Evolutionary conservation across 495 filamentous ascomycete species (phyloP).

Genomic region (Terfezia boudieri): DNA sequence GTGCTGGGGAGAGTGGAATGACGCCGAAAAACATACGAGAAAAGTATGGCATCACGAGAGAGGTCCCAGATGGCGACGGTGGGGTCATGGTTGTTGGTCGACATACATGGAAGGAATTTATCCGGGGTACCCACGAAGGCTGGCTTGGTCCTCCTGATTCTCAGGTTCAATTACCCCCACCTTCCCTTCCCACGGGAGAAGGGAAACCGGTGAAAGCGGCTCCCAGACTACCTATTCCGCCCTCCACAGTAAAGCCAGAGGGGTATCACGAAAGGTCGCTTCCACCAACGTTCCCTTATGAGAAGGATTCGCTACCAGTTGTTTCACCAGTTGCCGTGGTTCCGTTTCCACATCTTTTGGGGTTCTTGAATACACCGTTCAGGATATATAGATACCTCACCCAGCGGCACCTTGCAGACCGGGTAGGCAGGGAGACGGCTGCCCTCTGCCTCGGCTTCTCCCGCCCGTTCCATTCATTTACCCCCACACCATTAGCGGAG

Average conservation of each 20-base stretch:
- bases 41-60: constrained; percentile 39
- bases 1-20: constrained; percentile 53
- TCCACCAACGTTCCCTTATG: neutral
- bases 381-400: constrained; percentile 76
- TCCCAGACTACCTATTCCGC: neutral
- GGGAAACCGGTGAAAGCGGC: no score
- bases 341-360: constrained; percentile 70
- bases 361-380: constrained; percentile 75
- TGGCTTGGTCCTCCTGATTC: constrained; percentile 65
- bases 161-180: constrained; percentile 41
- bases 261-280: neutral
- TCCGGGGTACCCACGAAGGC: constrained; percentile 80
- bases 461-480: constrained; percentile 24
- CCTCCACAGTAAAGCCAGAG: neutral
- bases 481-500: neutral
- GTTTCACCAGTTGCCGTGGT: constrained; percentile 40
- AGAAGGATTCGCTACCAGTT: constrained; percentile 17
- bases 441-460: constrained; percentile 50
- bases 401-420: constrained; percentile 63
- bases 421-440: constrained; percentile 72
- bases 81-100: constrained; percentile 80
- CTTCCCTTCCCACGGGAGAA: constrained; percentile 28
- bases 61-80: constrained; percentile 32
- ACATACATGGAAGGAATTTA: constrained; percentile 94
- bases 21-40: constrained; percentile 35